Evolutionary conservation across 1,139 yeast species (phyloP).

Genomic region (Kodamaea sp.): DNA sequence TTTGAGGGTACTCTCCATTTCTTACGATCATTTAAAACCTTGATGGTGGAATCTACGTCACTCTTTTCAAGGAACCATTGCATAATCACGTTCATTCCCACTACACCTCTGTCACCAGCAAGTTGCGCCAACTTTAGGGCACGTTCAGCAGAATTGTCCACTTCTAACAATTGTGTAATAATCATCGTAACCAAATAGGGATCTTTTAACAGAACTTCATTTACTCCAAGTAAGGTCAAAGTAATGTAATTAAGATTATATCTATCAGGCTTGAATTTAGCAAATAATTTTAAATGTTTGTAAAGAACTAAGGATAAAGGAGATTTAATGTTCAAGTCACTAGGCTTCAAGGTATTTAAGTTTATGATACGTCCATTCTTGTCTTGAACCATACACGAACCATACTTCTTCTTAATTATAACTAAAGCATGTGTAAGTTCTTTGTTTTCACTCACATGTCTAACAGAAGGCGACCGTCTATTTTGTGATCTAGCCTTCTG

Average conservation of each 20-base stretch:
- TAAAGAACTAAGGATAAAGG: constrained; percentile 26
- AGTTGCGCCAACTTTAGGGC: constrained; percentile 52
- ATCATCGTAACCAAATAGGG: constrained; percentile 53
- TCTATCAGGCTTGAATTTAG: constrained; percentile 19
- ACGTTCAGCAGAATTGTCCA: constrained; percentile 44
- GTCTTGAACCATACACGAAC: constrained; percentile 18
- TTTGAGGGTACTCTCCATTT: constrained; percentile 58
- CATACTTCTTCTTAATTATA: constrained; percentile 22
- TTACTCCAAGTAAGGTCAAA: constrained; percentile 54
- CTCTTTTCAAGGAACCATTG: constrained; percentile 43
- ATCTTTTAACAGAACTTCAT: constrained; percentile 53
- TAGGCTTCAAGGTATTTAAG: constrained; percentile 17
- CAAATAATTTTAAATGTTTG: constrained; percentile 27
- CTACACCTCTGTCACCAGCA: constrained; percentile 48
- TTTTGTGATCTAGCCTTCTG: not conserved
- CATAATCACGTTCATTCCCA: constrained; percentile 59
- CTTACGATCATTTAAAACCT: constrained; percentile 49
- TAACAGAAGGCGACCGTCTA: not conserved
- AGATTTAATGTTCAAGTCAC: constrained; percentile 23
- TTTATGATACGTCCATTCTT: constrained; percentile 19
- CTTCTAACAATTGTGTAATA: constrained; percentile 45
- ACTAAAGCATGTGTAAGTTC: constrained; percentile 12
- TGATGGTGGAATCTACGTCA: constrained; percentile 44
- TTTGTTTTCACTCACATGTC: constrained; percentile 1
- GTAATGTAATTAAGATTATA: constrained; percentile 42